Evolutionary conservation across 306 rosid species (phyloP).

Genomic region (Echinosophora koreensis): DNA sequence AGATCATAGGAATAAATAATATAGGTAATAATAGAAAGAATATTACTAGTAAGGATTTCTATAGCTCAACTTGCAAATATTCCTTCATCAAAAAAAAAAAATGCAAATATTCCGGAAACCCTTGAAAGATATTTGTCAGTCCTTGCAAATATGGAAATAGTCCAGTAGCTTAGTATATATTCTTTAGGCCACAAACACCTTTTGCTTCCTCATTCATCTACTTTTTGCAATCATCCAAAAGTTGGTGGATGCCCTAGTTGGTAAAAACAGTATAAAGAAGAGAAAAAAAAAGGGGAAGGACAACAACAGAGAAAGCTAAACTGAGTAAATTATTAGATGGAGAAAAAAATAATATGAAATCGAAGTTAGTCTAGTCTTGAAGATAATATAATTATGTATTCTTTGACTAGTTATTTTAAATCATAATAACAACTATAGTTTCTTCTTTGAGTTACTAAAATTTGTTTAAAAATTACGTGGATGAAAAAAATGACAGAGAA

Average conservation of each 20-base stretch:
- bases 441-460: no score
- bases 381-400: background rate
- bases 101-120: conserved; percentile 51
- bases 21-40: background rate
- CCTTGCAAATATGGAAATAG: background rate
- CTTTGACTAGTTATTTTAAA: background rate
- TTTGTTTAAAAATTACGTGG: no score
- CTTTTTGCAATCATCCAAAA: background rate
- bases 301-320: background rate
- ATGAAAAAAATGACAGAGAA: no score
- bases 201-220: background rate
- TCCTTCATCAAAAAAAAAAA: background rate
- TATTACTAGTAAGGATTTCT: background rate
- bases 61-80: background rate
- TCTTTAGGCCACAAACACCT: conserved; percentile 9
- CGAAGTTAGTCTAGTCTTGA: background rate
- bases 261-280: background rate
- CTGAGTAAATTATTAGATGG: background rate
- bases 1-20: background rate
- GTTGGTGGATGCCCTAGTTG: background rate
- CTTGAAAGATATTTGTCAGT: conserved; percentile 35
- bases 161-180: background rate
- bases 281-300: background rate
- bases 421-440: background rate
- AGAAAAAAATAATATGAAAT: background rate